Evolutionary conservation across 768 basidiomycete genomes (phyloP).

Genomic region (Suillus decipiens): DNA sequence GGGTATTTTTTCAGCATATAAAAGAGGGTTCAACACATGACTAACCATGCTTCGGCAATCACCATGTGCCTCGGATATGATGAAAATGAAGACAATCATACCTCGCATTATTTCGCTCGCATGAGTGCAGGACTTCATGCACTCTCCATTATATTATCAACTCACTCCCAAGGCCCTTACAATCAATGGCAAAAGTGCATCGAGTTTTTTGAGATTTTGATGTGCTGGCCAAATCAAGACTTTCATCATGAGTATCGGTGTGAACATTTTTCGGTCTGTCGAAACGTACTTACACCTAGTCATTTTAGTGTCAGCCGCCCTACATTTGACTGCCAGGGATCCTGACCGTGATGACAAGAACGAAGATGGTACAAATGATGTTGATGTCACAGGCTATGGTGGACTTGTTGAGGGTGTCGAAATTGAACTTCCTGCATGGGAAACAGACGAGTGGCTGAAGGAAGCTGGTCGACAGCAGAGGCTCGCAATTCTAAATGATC

Average conservation of each 20-base stretch:
- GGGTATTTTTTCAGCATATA: no score
- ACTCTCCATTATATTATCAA: background rate
- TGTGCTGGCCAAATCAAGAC: slow-evolving; percentile 5
- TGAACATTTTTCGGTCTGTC: background rate
- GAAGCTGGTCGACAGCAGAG: no score
- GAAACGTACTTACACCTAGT: background rate
- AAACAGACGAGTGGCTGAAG: no score
- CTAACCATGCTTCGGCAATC: no score
- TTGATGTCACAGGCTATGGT: no score
- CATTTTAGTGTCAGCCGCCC: slow-evolving; percentile 12
- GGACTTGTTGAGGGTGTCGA: no score
- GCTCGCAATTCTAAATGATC: no score
- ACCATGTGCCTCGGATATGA: no score
- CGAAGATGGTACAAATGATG: no score
- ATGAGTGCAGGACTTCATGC: background rate
- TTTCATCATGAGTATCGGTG: slow-evolving; percentile 5
- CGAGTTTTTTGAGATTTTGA: background rate
- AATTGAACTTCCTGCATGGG: no score
- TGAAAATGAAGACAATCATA: background rate
- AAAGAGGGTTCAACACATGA: no score
- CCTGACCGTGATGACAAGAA: no score
- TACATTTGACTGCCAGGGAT: slow-evolving; percentile 13
- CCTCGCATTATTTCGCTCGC: background rate
- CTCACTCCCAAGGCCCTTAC: background rate
- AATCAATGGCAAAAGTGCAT: background rate